Evolutionary conservation across 768 basidiomycete species (phyloP).

Genomic region (Scleroderma bovista): DNA sequence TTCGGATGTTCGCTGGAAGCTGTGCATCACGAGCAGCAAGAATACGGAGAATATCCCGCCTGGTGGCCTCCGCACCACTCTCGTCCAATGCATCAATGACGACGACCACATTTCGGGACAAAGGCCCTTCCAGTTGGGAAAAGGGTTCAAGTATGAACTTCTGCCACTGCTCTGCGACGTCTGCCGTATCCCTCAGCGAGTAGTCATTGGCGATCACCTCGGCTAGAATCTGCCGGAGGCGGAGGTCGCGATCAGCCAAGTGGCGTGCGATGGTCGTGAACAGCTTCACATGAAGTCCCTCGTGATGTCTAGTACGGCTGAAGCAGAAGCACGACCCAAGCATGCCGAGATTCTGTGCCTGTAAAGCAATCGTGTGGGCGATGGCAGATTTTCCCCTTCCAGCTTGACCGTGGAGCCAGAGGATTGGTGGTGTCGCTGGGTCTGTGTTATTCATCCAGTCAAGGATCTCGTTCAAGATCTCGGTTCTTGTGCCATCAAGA

Average conservation of each 20-base stretch:
- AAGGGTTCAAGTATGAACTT: constrained; percentile 14
- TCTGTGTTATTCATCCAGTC: constrained; percentile 7
- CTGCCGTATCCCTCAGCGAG: background rate
- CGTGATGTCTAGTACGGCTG: background rate
- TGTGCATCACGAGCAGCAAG: background rate
- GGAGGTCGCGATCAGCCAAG: constrained; percentile 10
- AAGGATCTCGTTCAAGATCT: constrained; percentile 4
- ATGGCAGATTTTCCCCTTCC: background rate
- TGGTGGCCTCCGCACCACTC: constrained; percentile 1
- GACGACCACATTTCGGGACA: constrained; percentile 16
- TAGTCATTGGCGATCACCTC: background rate
- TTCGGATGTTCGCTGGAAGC: background rate
- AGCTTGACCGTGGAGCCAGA: constrained; percentile 8
- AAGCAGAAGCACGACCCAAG: constrained; percentile 18
- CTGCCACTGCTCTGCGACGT: constrained; percentile 8
- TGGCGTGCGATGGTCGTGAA: constrained; percentile 1
- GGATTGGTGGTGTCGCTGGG: constrained; percentile 2
- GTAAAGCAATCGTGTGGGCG: constrained; percentile 9
- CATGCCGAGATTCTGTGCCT: constrained; percentile 4
- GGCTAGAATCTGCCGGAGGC: background rate
- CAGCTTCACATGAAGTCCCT: constrained; percentile 5
- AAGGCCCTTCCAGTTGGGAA: background rate
- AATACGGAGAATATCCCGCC: background rate
- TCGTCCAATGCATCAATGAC: constrained; percentile 22
- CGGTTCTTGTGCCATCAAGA: constrained; percentile 6